These are phyloP conservation scores for Extremus antarcticus DNA, from an alignment of 495 filamentous ascomycete genomes.

Conservation along the genomic window DNA sequence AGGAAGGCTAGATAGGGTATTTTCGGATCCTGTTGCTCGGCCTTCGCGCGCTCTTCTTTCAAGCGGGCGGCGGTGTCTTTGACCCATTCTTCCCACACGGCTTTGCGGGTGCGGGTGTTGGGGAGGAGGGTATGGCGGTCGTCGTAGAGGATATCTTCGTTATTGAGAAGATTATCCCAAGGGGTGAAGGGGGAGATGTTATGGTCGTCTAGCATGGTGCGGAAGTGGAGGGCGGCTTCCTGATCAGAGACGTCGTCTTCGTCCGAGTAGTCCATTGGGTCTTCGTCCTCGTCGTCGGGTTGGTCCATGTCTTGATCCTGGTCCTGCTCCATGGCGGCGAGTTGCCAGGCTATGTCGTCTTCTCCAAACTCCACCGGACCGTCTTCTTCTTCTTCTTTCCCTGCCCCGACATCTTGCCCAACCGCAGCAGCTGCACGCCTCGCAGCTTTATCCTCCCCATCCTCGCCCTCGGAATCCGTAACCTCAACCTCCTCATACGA, in stretches of 20 bases:
- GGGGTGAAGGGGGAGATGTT: constrained; percentile 77
- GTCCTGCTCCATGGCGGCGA: constrained; percentile 73
- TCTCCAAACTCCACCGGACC: constrained; percentile 82
- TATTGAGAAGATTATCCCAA: constrained; percentile 79
- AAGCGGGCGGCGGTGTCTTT: constrained; percentile 58
- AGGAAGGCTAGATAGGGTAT: constrained; percentile 79
- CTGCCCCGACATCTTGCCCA: constrained; percentile 38
- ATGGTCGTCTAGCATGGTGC: constrained; percentile 73
- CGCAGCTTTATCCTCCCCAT: constrained; percentile 14
- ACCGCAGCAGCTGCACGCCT: constrained; percentile 22
- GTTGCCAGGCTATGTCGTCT: constrained; percentile 86
- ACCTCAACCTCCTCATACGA: constrained; percentile 80
- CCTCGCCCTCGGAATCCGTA: constrained; percentile 39
- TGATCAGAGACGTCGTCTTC: constrained; percentile 23
- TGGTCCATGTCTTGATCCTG: constrained; percentile 61
- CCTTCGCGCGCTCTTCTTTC: constrained; percentile 58
- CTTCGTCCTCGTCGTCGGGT: constrained; percentile 56
- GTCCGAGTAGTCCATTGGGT: constrained; percentile 45
- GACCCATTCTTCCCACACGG: constrained; percentile 74
- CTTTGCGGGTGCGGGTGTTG: constrained; percentile 70
- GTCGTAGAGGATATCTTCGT: constrained; percentile 64
- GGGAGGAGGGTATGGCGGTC: constrained; percentile 69
- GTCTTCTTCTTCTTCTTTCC: constrained; percentile 36
- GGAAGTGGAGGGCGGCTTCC: constrained; percentile 53
- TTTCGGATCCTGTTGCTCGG: constrained; percentile 73